Percentiles rank a stretch among this genome's conserved stretches.
These are phyloP conservation scores for Dioszegia aurantiaca DNA, from an alignment of 768 basidiomycete species.

Conservation along the genomic window DNA sequence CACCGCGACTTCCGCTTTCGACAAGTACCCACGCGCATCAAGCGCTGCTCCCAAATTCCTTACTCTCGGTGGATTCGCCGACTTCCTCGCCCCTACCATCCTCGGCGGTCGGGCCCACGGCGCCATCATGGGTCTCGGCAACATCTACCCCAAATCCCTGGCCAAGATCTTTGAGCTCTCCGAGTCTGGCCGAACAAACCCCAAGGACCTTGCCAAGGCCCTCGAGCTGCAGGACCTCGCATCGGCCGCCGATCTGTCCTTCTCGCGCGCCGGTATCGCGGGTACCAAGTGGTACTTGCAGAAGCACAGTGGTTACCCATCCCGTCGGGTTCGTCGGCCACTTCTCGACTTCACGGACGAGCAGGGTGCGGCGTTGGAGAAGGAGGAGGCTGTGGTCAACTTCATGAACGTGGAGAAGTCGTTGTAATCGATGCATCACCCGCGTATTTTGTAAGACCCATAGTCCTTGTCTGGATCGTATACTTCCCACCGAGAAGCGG, in stretches of 20 bases:
- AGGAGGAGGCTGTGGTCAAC: constrained; percentile 68
- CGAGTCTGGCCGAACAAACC: constrained; percentile 30
- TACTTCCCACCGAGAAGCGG: constrained; percentile 95
- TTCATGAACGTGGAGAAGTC: constrained; percentile 63
- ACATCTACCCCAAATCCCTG: constrained; percentile 62
- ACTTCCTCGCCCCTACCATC: constrained; percentile 73
- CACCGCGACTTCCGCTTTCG: constrained; percentile 63
- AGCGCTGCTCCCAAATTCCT: constrained; percentile 66
- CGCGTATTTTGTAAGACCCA: constrained; percentile 63
- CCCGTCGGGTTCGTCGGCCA: constrained; percentile 59
- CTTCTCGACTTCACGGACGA: constrained; percentile 64
- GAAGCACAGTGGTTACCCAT: constrained; percentile 70
- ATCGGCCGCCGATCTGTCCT: constrained; percentile 74
- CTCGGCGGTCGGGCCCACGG: constrained; percentile 72
- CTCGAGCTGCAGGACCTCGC: constrained; percentile 74
- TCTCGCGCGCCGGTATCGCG: constrained; percentile 70
- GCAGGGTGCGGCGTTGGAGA: constrained; percentile 65
- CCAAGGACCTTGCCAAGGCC: constrained; percentile 63
- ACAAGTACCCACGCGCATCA: constrained; percentile 67
- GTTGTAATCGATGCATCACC: neutral
- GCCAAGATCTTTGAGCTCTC: constrained; percentile 59
- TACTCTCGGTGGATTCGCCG: constrained; percentile 78
- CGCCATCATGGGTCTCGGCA: constrained; percentile 84
- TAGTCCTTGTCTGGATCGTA: constrained; percentile 94
- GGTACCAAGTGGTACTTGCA: constrained; percentile 80